phyloP scores from a whole-genome alignment of 2,329 filamentous ascomycete genomes.

The Cryphonectria parasitica region DNA sequence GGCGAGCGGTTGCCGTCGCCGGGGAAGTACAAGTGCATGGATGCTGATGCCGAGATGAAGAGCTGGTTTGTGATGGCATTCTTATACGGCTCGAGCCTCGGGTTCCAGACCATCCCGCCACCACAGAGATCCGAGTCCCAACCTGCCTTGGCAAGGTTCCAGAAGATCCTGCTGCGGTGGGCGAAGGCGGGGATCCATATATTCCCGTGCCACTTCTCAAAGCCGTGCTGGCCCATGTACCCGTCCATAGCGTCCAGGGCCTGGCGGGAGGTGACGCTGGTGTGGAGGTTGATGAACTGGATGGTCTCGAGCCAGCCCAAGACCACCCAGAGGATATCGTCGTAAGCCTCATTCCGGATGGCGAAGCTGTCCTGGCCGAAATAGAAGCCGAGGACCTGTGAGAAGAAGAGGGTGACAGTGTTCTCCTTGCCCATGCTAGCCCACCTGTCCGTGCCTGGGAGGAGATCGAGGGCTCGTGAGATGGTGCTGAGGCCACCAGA shows the following conservation, averaged over 20 bases:
- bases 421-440: conserved; percentile 67
- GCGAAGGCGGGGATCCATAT: conserved; percentile 78
- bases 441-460: conserved; percentile 40
- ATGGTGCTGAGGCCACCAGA: conserved; percentile 74
- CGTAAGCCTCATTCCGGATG: conserved; percentile 77
- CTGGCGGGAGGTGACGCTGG: conserved; percentile 59
- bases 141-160: conserved; percentile 75
- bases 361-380: conserved; percentile 82
- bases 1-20: conserved; percentile 76
- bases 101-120: conserved; percentile 92
- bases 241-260: not conserved
- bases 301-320: conserved; percentile 86
- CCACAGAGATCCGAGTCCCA: conserved; percentile 83
- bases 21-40: conserved; percentile 89
- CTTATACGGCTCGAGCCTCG: conserved; percentile 80
- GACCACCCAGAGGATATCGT: conserved; percentile 96
- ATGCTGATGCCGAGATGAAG: conserved; percentile 80
- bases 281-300: conserved; percentile 75
- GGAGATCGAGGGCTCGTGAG: conserved; percentile 57
- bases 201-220: conserved; percentile 69
- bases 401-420: conserved; percentile 81
- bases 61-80: conserved; percentile 96
- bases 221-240: conserved; percentile 32
- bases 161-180: conserved; percentile 83
- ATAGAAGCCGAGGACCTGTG: conserved; percentile 76